A percentile compares a stretch with the other conserved stretches of the same genome.
Evolutionary conservation across 2,329 filamentous ascomycete genomes (phyloP).

Genomic region (Exophiala calicioides): DNA sequence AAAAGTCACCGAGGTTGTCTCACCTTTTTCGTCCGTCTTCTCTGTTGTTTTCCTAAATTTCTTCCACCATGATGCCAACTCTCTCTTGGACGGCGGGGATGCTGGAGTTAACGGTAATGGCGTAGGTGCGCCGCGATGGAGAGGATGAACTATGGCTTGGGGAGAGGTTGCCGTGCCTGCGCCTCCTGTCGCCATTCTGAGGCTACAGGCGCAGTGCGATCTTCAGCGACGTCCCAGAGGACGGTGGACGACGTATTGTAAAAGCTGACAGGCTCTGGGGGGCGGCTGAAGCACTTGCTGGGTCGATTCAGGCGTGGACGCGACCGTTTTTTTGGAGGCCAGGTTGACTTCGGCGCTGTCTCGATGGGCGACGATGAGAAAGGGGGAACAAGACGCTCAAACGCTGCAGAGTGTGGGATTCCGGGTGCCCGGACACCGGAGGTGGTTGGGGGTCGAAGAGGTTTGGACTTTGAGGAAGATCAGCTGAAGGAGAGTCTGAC

Average conservation of each 20-base stretch:
- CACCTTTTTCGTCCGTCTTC: conserved; percentile 65
- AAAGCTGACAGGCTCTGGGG: conserved; percentile 6
- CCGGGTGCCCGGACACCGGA: background rate
- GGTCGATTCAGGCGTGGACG: too few relatives aligned
- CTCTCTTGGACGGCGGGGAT: conserved; percentile 80
- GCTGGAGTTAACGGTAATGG: conserved; percentile 53
- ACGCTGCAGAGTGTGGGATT: too few relatives aligned
- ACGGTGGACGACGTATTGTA: background rate
- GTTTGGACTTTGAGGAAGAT: conserved; percentile 8
- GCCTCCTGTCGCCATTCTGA: conserved; percentile 27
- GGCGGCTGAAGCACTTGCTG: conserved; percentile 4
- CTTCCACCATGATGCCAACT: conserved; percentile 96
- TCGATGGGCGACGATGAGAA: too few relatives aligned
- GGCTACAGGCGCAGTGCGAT: conserved; percentile 25
- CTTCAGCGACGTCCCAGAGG: conserved; percentile 5
- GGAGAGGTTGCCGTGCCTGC: conserved; percentile 20
- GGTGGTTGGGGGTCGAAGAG: background rate
- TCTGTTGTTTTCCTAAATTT: conserved; percentile 76
- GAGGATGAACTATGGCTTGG: conserved; percentile 20
- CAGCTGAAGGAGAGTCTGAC: conserved; percentile 22
- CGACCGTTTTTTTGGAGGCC: too few relatives aligned
- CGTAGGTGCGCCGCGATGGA: conserved; percentile 37
- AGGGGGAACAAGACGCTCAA: too few relatives aligned
- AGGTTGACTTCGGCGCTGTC: too few relatives aligned
- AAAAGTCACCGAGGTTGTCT: conserved; percentile 25